These are phyloP conservation scores for Chiua sp. DNA, from an alignment of 1,284 basidiomycete genomes.

Conservation along the genomic window DNA sequence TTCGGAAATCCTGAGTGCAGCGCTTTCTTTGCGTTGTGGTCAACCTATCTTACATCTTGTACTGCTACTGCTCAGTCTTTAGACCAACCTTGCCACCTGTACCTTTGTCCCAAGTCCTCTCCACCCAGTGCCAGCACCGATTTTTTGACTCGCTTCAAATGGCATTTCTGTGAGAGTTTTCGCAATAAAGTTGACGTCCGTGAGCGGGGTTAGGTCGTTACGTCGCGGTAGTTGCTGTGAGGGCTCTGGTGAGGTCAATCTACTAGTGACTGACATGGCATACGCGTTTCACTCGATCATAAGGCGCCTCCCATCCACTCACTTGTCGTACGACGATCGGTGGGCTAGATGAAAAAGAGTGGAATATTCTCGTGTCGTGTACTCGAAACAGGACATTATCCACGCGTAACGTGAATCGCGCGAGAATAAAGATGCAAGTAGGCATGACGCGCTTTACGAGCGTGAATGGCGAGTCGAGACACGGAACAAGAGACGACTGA, in stretches of 20 bases:
- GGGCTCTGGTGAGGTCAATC: constrained; percentile 3
- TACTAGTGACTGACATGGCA: constrained; percentile 29
- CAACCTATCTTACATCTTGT: background rate
- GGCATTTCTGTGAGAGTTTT: constrained; percentile 75
- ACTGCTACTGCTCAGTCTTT: constrained; percentile 13
- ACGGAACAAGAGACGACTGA: constrained; percentile 47
- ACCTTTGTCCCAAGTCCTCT: constrained; percentile 66
- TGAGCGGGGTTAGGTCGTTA: constrained; percentile 89
- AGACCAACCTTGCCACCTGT: constrained; percentile 42
- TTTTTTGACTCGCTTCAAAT: constrained; percentile 57
- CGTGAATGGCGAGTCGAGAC: constrained; percentile 3
- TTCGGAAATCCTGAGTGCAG: constrained; percentile 21
- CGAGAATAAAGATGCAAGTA: constrained; percentile 91
- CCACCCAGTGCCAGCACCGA: constrained; percentile 78
- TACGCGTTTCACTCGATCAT: constrained; percentile 82
- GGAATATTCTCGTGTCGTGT: constrained; percentile 91
- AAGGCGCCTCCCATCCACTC: constrained; percentile 90
- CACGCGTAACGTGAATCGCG: constrained; percentile 93
- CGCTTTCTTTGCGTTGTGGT: too few species aligned
- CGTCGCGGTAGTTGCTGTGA: constrained; percentile 75
- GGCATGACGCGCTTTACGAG: constrained; percentile 93
- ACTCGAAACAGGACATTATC: constrained; percentile 95
- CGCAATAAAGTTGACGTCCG: constrained; percentile 88
- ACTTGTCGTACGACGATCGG: constrained; percentile 80
- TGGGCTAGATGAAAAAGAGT: constrained; percentile 70